phyloP scores from a whole-genome alignment of 139 green algal species.

The Marvania coccoides region DNA sequence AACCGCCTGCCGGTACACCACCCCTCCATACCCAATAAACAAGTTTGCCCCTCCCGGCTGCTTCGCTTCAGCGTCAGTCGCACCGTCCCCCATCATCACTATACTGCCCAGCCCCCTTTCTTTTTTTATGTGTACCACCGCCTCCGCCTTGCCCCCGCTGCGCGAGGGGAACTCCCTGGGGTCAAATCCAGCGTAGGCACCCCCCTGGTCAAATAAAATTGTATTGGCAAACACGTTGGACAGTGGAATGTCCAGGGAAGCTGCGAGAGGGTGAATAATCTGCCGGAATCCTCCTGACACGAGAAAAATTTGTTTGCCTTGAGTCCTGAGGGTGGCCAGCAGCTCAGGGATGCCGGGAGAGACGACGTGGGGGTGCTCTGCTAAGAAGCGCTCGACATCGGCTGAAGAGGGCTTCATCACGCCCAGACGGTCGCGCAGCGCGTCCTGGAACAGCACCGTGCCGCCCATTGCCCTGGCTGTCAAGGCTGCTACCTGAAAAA shows the following conservation, averaged over 20 bases:
- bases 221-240: slow-evolving; percentile 90
- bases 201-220: slow-evolving; percentile 77
- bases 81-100: slow-evolving; percentile 95
- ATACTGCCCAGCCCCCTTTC: slow-evolving; percentile 54
- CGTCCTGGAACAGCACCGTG: slow-evolving; percentile 80
- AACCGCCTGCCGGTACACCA: slow-evolving; percentile 69
- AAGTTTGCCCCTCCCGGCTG: slow-evolving; percentile 72
- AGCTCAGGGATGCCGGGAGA: slow-evolving; percentile 89
- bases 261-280: slow-evolving; percentile 92
- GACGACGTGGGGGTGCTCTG: slow-evolving; percentile 1
- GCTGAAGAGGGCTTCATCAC: slow-evolving; percentile 60
- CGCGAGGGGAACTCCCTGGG: slow-evolving; percentile 79
- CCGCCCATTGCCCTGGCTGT: slow-evolving; percentile 85
- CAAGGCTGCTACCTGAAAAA: too few relatives aligned
- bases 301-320: slow-evolving; percentile 78
- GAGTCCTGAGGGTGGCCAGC: slow-evolving; percentile 47
- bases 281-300: slow-evolving; percentile 92
- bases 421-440: slow-evolving; percentile 65
- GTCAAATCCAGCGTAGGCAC: slow-evolving; percentile 90
- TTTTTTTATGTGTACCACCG: slow-evolving; percentile 75
- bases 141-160: slow-evolving; percentile 84
- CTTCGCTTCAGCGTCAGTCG: slow-evolving; percentile 90
- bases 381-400: neutral
- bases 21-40: slow-evolving; percentile 96
- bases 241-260: slow-evolving; percentile 69